These are phyloP conservation scores for Erysimum cheiranthoides DNA, from an alignment of 345 rosid genomes.

Conservation along the genomic window DNA sequence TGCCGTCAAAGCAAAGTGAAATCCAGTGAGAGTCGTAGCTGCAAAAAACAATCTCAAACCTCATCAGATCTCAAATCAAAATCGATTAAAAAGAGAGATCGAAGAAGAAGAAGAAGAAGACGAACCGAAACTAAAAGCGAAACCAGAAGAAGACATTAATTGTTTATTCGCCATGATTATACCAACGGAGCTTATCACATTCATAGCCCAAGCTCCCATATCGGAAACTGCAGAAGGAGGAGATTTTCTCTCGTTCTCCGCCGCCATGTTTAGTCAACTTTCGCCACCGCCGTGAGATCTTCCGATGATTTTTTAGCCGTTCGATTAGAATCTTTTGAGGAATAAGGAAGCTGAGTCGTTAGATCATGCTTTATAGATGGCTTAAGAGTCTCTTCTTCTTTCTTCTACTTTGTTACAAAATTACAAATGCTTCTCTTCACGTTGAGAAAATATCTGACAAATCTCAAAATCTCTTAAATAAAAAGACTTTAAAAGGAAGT, in stretches of 20 bases:
- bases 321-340: not conserved
- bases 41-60: not conserved
- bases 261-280: slow-evolving; percentile 39
- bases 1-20: slow-evolving; percentile 88
- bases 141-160: slow-evolving; percentile 82
- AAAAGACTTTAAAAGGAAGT: slow-evolving; percentile 1
- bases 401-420: not conserved
- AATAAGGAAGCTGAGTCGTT: not conserved
- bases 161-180: slow-evolving; percentile 96
- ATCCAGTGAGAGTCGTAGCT: slow-evolving; percentile 92
- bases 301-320: not conserved
- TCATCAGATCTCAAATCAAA: slow-evolving; percentile 38
- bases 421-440: slow-evolving; percentile 21
- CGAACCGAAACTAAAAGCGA: slow-evolving; percentile 79
- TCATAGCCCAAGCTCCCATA: slow-evolving; percentile 97
- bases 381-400: slow-evolving; percentile 15
- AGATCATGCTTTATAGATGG: slow-evolving; percentile 14
- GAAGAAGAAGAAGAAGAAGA: slow-evolving; percentile 28
- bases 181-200: slow-evolving; percentile 90
- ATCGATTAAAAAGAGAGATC: not conserved
- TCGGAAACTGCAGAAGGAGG: slow-evolving; percentile 70
- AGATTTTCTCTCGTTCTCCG: slow-evolving; percentile 43
- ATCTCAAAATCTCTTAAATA: not conserved
- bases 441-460: slow-evolving; percentile 21
- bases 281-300: slow-evolving; percentile 16